Percentiles rank a stretch among this genome's conserved stretches.
Conservation (phyloP, 257 asterid species). For the Primulina huaijiensis region DNA sequence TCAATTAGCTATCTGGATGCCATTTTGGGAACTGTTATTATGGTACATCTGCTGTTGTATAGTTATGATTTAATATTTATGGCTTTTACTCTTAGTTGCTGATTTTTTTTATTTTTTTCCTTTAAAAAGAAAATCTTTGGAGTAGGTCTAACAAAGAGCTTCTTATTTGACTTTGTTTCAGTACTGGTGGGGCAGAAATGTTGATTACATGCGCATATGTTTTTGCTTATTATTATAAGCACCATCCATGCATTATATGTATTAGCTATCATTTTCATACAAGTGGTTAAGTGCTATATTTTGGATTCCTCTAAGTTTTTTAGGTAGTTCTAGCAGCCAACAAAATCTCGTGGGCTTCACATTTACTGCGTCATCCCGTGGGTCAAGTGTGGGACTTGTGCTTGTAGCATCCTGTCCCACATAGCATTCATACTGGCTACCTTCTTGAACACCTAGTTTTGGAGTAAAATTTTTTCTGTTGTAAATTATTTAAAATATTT, state of each 20-base stretch:
- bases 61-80: conserved; percentile 18
- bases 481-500: conserved; percentile 3
- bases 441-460: conserved; percentile 1
- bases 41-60: conserved; percentile 45
- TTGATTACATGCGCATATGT: background rate
- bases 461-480: conserved; percentile 5
- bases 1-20: conserved; percentile 89
- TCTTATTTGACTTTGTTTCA: background rate
- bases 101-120: background rate
- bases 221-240: background rate
- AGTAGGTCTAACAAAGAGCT: background rate
- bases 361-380: background rate
- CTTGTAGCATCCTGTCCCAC: background rate
- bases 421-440: background rate
- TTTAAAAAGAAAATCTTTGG: background rate
- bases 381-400: background rate
- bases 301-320: background rate
- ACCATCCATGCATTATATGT: background rate
- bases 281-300: background rate
- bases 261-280: background rate
- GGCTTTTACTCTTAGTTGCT: conserved; percentile 11
- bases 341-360: background rate
- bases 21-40: conserved; percentile 65
- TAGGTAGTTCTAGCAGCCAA: background rate
- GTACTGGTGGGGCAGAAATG: background rate